phyloP scores from a whole-genome alignment of 108 stramenopile genomes.

The Cyclotella cryptica region DNA sequence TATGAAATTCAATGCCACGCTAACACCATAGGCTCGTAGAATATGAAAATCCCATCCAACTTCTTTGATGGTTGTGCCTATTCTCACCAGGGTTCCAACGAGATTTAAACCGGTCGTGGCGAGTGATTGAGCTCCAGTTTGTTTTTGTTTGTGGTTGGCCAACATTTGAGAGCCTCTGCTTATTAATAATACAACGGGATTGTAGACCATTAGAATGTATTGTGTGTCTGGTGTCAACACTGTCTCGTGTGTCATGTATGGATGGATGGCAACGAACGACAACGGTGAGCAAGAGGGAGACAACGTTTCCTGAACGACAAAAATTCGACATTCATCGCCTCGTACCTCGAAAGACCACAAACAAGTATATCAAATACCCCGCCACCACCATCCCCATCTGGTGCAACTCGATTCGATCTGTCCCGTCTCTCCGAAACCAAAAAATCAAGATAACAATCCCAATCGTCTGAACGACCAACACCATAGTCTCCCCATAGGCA shows the following conservation, averaged over 20 bases:
- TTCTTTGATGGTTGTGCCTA: slow-evolving; percentile 81
- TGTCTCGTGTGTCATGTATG: not conserved
- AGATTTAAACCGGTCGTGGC: slow-evolving; percentile 75
- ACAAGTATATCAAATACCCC: slow-evolving; percentile 51
- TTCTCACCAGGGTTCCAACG: slow-evolving; percentile 65
- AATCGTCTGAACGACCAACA: slow-evolving; percentile 67
- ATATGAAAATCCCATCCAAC: slow-evolving; percentile 78
- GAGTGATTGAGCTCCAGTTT: slow-evolving; percentile 79
- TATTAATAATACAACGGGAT: slow-evolving; percentile 65
- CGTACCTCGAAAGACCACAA: slow-evolving; percentile 21
- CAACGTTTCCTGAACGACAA: too few species aligned
- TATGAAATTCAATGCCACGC: slow-evolving; percentile 58
- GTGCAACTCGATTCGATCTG: slow-evolving; percentile 12
- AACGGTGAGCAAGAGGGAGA: too few species aligned
- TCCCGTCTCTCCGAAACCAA: slow-evolving; percentile 42
- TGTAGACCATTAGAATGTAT: slow-evolving; percentile 68
- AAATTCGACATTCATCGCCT: not conserved
- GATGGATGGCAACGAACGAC: too few species aligned
- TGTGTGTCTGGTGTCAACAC: slow-evolving; percentile 61
- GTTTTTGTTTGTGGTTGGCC: slow-evolving; percentile 63
- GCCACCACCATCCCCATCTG: slow-evolving; percentile 46
- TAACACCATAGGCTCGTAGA: slow-evolving; percentile 59
- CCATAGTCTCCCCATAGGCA: slow-evolving; percentile 83
- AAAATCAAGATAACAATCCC: slow-evolving; percentile 63
- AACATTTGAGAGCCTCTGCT: slow-evolving; percentile 72